Evolutionary conservation across 495 filamentous ascomycete genomes (phyloP), one percentile per base, ranked within the genome.

Genomic region (Talaromyces trachyspermus): DNA sequence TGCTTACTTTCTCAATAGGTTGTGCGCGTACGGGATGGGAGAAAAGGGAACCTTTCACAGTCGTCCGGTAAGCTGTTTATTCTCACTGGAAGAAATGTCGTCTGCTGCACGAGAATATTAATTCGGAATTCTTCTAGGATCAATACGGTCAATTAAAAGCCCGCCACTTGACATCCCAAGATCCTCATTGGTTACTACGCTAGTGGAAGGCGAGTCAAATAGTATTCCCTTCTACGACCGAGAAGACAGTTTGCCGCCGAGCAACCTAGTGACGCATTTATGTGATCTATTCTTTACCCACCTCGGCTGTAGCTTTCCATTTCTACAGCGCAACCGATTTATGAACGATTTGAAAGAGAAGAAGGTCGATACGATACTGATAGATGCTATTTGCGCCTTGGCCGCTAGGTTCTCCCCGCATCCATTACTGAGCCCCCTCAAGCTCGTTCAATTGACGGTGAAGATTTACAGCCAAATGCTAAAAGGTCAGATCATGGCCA

Each of bases 291-390:
- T 94, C 57, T 91, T 94, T 59, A 55, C 70, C 12, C 80, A 88
- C 53, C 70, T 91, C 4, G 86, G 86, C 9, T 89, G 83, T 65
- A 90, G 80, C 51, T 94, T 88, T 61, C 87, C 84, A 0, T 94
- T 94, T 54, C 58, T 91, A 27, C 80, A 80, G 29, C 76, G 77
- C 35, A 78, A 83, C 10, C 71, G 80, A 23, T 89, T 89, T 50
- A 69, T 83, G 5, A 73, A 75, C 36, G 71, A 85, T 56, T 69
- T 94, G 2, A 81, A 82, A 57, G 85, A 86, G 39, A 88, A 88
- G 52, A 76, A 79, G 55, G 72, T 87, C n/a, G 86, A 90, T 56
- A 79, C 85, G 0, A 90, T 94, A 63, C 65, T 94, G n/a, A 86
- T 94, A 12, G 85, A 94, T 58, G 80, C 87, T 20, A 81, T 91